A percentile compares a stretch with the other conserved stretches of the same genome.
These are phyloP conservation scores for Plasmodium relictum DNA, from an alignment of 169 alveolate genomes.

Conservation along the genomic window DNA sequence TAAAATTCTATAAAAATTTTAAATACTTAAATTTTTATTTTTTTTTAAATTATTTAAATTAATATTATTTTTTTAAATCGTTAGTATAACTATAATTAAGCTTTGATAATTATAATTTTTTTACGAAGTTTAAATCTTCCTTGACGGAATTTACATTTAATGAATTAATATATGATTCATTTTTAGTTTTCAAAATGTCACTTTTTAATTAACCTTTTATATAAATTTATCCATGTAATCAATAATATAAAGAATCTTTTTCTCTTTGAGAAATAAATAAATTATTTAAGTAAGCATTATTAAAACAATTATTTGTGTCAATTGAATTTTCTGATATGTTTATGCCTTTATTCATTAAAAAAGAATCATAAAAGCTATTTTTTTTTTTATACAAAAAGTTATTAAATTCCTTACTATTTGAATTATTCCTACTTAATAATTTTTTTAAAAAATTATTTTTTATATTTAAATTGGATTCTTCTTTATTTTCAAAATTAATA, in stretches of 20 bases:
- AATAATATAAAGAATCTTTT: constrained; percentile 10
- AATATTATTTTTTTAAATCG: too few species aligned
- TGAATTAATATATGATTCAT: neutral
- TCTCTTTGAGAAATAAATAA: constrained; percentile 32
- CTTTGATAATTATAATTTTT: too few species aligned
- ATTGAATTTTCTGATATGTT: neutral
- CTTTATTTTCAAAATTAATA: neutral
- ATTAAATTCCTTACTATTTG: neutral
- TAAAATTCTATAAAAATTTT: too few species aligned
- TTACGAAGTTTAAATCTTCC: too few species aligned
- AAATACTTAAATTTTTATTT: too few species aligned
- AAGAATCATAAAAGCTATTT: constrained; percentile 8
- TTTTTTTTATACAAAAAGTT: constrained; percentile 6
- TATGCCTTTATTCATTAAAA: neutral
- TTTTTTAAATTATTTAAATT: neutral
- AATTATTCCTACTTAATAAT: constrained; percentile 1
- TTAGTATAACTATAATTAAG: too few species aligned
- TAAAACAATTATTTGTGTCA: constrained; percentile 5
- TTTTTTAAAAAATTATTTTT: constrained; percentile 20
- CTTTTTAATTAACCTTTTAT: neutral
- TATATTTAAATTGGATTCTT: constrained; percentile 12
- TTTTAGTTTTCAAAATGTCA: neutral
- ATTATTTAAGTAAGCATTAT: neutral
- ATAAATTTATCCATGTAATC: neutral
- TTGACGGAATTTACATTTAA: too few species aligned